phyloP scores from a whole-genome alignment of 2,329 filamentous ascomycete genomes.

The Ascochyta clinopodiicola region DNA sequence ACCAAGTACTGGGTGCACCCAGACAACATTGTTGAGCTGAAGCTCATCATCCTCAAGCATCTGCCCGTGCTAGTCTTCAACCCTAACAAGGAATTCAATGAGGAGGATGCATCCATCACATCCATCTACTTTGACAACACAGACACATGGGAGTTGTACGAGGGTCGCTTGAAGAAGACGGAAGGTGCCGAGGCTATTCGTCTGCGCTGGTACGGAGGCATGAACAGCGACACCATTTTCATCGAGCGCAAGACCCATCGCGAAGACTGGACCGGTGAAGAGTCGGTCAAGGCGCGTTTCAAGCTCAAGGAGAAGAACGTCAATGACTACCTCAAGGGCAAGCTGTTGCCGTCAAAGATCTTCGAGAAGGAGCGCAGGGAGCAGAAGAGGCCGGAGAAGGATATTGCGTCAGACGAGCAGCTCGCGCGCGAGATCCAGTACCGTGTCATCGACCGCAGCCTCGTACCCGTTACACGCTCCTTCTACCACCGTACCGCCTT shows the following conservation, averaged over 20 bases:
- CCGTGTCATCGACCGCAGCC: conserved; percentile 83
- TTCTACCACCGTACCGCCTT: conserved; percentile 99
- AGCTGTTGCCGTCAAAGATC: conserved; percentile 83
- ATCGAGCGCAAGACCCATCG: conserved; percentile 97
- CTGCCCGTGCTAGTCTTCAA: conserved; percentile 97
- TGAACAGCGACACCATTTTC: conserved; percentile 94
- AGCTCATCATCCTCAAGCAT: conserved; percentile 97
- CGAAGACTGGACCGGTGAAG: conserved; percentile 98
- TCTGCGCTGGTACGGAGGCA: conserved; percentile 95
- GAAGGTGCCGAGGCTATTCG: conserved; percentile 97
- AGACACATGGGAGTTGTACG: conserved; percentile 91
- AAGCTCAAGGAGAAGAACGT: conserved; percentile 96
- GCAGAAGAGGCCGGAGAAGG: conserved; percentile 89
- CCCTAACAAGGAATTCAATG: conserved; percentile 92
- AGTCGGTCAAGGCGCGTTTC: conserved; percentile 97
- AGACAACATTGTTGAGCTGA: conserved; percentile 97
- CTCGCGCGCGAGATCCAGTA: conserved; percentile 93
- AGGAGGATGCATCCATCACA: conserved; percentile 89
- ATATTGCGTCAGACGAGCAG: conserved; percentile 89
- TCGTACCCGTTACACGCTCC: conserved; percentile 87
- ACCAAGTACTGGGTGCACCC: conserved; percentile 99
- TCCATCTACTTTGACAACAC: conserved; percentile 99
- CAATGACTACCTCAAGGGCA: conserved; percentile 85
- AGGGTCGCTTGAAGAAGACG: conserved; percentile 94
- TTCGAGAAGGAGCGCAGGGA: conserved; percentile 97